phyloP scores from a whole-genome alignment of 768 basidiomycete genomes.

The Ramaria rubella region DNA sequence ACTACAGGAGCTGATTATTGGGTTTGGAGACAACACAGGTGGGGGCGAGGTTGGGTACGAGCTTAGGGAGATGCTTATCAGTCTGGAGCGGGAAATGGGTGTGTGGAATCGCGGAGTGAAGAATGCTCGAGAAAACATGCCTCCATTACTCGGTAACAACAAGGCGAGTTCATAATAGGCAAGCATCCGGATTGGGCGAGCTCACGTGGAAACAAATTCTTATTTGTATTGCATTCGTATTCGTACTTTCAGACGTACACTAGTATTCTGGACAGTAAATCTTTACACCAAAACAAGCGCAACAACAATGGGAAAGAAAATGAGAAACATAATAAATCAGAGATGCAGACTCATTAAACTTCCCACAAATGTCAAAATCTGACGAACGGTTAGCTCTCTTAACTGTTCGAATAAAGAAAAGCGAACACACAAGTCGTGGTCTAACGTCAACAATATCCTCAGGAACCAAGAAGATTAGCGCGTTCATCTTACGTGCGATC shows the following conservation, averaged over 20 bases:
- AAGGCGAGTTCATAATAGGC: too few relatives aligned
- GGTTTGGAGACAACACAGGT: constrained; percentile 62
- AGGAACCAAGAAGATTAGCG: constrained; percentile 92
- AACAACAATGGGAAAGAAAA: neutral
- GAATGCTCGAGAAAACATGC: constrained; percentile 24
- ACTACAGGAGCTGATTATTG: constrained; percentile 52
- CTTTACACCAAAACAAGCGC: neutral
- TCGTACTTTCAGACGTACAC: neutral
- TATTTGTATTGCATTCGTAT: neutral
- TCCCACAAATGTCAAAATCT: constrained; percentile 95
- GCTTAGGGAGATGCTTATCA: constrained; percentile 51
- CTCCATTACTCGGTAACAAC: too few relatives aligned
- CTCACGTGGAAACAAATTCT: too few relatives aligned
- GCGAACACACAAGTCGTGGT: constrained; percentile 66
- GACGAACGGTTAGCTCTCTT: constrained; percentile 2
- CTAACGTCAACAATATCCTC: constrained; percentile 96
- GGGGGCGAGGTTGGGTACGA: constrained; percentile 68
- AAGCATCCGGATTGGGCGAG: too few relatives aligned
- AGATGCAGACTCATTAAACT: constrained; percentile 70
- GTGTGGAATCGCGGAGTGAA: constrained; percentile 60
- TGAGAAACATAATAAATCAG: neutral
- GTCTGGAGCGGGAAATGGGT: constrained; percentile 65
- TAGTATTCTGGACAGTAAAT: neutral
- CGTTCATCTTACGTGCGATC: constrained; percentile 97
- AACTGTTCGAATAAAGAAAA: neutral